Percentiles rank a stretch among this genome's conserved stretches.
Conservation (phyloP, 495 filamentous ascomycete species). For the Hypoxylon crocopeplum region DNA sequence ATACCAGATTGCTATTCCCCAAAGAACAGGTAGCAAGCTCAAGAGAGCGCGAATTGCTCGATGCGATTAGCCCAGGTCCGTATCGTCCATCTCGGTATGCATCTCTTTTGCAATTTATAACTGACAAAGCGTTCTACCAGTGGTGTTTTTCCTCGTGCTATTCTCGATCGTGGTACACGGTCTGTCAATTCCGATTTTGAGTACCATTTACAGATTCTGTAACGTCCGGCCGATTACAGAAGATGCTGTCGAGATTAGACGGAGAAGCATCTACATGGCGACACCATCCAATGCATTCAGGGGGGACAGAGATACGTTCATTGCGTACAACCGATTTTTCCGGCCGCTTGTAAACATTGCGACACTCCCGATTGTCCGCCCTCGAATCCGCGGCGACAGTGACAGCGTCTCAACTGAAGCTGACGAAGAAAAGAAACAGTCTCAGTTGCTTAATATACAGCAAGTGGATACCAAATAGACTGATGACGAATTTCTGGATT, state of each 20-base stretch:
- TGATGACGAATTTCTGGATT: too few species aligned
- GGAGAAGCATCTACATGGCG: slow-evolving; percentile 57
- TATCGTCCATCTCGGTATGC: not conserved
- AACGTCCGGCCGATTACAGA: slow-evolving; percentile 57
- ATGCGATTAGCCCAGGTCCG: slow-evolving; percentile 52
- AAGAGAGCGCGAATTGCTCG: slow-evolving; percentile 59
- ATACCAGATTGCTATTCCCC: slow-evolving; percentile 62
- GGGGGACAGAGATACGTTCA: slow-evolving; percentile 47
- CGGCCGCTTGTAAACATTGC: slow-evolving; percentile 43
- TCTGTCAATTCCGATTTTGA: slow-evolving; percentile 61
- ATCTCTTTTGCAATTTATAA: not conserved
- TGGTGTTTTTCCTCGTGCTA: slow-evolving; percentile 65
- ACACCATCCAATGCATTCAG: slow-evolving; percentile 59
- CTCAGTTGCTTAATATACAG: slow-evolving; percentile 2
- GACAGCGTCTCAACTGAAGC: slow-evolving; percentile 3
- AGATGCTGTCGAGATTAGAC: slow-evolving; percentile 57
- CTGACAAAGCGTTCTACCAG: slow-evolving; percentile 34
- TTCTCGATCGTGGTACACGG: slow-evolving; percentile 66
- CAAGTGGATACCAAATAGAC: not conserved
- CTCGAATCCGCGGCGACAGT: slow-evolving; percentile 14
- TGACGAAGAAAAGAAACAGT: slow-evolving; percentile 14
- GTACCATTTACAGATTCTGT: slow-evolving; percentile 52
- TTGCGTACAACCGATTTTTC: slow-evolving; percentile 65
- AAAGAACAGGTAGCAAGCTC: slow-evolving; percentile 56
- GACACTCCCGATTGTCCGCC: slow-evolving; percentile 33